Conservation (phyloP, 768 basidiomycete genomes). For the Tricholoma bakamatsutake region DNA sequence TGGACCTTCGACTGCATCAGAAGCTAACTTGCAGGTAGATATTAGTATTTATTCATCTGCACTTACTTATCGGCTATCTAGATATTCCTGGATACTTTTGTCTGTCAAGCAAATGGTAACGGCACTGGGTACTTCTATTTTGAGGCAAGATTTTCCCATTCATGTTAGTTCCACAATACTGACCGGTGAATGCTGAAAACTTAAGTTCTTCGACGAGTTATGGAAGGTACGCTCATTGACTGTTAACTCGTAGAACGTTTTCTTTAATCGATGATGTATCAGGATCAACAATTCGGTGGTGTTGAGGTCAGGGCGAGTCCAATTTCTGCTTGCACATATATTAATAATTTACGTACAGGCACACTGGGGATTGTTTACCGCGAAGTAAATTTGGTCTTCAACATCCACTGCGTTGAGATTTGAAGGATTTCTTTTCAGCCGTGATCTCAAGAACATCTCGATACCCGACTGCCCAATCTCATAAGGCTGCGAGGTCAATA, state of each 20-base stretch:
- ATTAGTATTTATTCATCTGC: not conserved
- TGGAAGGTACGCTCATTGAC: constrained; percentile 58
- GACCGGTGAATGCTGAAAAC: not conserved
- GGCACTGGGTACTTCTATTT: constrained; percentile 87
- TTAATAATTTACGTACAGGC: constrained; percentile 21
- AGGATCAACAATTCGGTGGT: constrained; percentile 67
- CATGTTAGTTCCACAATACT: not conserved
- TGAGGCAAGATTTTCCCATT: constrained; percentile 40
- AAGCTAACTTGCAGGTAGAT: constrained; percentile 50
- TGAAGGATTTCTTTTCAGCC: constrained; percentile 31
- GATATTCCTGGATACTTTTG: constrained; percentile 80
- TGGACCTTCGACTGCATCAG: constrained; percentile 61
- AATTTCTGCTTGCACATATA: not conserved
- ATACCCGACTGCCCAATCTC: constrained; percentile 53
- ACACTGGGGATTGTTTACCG: constrained; percentile 44
- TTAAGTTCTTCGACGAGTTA: constrained; percentile 67
- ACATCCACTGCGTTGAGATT: not conserved
- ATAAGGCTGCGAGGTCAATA: constrained; percentile 17
- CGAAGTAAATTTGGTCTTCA: constrained; percentile 27
- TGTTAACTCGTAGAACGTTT: not conserved
- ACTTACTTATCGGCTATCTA: constrained; percentile 23
- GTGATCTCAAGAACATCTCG: constrained; percentile 64
- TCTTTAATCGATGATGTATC: constrained; percentile 3
- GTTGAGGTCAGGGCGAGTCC: constrained; percentile 40
- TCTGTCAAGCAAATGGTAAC: constrained; percentile 82